Conservation (phyloP, 2,329 filamentous ascomycete species). For the Leptographium lundbergii region DNA sequence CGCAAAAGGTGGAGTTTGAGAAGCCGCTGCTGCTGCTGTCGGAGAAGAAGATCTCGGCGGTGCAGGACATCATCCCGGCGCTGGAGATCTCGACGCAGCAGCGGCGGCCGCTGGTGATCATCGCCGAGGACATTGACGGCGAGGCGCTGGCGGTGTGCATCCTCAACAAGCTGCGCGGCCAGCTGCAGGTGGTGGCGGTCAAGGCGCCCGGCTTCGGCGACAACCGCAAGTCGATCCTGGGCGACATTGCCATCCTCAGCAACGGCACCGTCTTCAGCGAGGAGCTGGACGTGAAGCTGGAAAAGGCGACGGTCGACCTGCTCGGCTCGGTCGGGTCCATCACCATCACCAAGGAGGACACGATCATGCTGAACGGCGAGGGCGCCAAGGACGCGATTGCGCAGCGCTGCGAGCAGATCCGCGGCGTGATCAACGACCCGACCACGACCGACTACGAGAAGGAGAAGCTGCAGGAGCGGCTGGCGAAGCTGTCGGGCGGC, state of each 20-base stretch:
- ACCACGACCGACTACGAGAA: constrained; percentile 98
- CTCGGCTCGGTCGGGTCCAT: constrained; percentile 95
- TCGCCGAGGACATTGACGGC: constrained; percentile 97
- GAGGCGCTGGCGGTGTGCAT: constrained; percentile 98
- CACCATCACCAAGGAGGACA: constrained; percentile 99
- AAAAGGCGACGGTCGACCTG: constrained; percentile 93
- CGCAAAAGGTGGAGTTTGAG: constrained; percentile 99
- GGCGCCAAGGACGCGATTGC: constrained; percentile 87
- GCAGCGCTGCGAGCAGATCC: constrained; percentile 98
- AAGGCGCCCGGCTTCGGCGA: constrained; percentile 99
- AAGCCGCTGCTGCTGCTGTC: constrained; percentile 97
- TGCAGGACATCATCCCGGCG: constrained; percentile 96
- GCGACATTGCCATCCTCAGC: constrained; percentile 89
- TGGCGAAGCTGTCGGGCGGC: constrained; percentile 97
- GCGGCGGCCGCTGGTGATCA: constrained; percentile 92
- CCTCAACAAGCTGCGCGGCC: constrained; percentile 98
- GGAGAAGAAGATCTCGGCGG: constrained; percentile 99
- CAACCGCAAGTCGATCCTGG: constrained; percentile 99
- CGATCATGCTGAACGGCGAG: constrained; percentile 94
- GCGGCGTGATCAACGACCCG: constrained; percentile 87
- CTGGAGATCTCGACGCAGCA: constrained; percentile 94
- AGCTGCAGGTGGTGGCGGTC: constrained; percentile 95
- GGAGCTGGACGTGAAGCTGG: constrained; percentile 97
- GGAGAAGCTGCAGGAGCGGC: constrained; percentile 99
- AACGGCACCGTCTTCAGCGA: constrained; percentile 97